Evolutionary conservation across 2,329 filamentous ascomycete species (phyloP), one percentile per base, ranked within the genome.

Genomic region (Teratosphaeria viscida): DNA sequence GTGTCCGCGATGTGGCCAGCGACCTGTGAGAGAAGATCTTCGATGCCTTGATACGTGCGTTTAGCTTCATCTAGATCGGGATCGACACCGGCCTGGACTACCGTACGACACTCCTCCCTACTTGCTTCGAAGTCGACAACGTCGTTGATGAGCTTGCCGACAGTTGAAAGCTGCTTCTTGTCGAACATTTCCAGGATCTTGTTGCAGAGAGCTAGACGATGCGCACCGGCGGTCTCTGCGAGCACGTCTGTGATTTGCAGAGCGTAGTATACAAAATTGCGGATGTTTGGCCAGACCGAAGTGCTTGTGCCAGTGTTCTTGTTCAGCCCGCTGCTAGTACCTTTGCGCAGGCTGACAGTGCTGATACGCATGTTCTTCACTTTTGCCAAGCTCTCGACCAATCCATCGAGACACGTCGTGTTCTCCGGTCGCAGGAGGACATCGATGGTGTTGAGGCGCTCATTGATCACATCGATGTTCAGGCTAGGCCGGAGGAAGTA

Each of bases 61-160:
- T 92, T 95, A 65, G 92, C 79, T 26, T 83, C 78, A 69, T 99
- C 94, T 0, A 99, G 81, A 52, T 87, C 81, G 32, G 79, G 73
- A 68, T 94, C 87, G 14, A 96, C 75, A 0, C 90, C 89, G 23
- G 81, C 74, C 56, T 82, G 83, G 12, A 99, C 85, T 2, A 90
- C 85, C 1, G 87, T 89, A 27, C 88, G 85, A 59, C 84, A 82
- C 63, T 87, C 83, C 55, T 85, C 80, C 59, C 84, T 84, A 0
- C 90, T 92, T 60, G 84, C 81, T 35, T 91, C 82, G 66, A 96
- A 92, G 70, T 96, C 90, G 55, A 96, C 80, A 14, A 85, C 87
- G 58, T 86, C 82, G 52, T 83, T 82, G 57, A 97, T 88, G 60
- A 85, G 78, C 57, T 84, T 81, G 5, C 90, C 90, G 39, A 95